Evolutionary conservation across 805 yeast species (phyloP), one percentile per base, ranked within the genome.

Genomic region (Candida maesae): DNA sequence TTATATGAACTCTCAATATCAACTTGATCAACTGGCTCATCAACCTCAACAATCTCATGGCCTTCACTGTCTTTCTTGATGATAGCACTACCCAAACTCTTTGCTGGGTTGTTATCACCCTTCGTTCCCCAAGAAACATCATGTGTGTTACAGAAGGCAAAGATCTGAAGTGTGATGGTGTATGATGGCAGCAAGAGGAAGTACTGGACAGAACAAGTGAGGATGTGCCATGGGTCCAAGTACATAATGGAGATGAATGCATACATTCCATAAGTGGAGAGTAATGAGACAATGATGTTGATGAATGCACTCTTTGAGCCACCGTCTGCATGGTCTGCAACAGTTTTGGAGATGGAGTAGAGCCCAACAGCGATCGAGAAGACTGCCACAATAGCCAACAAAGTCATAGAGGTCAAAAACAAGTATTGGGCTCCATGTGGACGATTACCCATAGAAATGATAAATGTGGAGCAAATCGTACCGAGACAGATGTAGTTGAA

Each of bases 111-210:
- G 55, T 84, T 86, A 46, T 87, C 96, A 51, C 99, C 99, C 61
- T 91, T 91, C 2, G 99, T 91, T 65, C 99, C 99, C 99, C 99
- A 91, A 0, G 96, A 85, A 37, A 93, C 96, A 70, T 91, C 99
- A 65, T 91, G 98, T 3, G 97, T 91, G 62, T 91, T 91, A 68
- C 99, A 91, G 65, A 91, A 89, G 1, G 99, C 97, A 67, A 89
- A 91, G 44, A 93, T 89, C 65, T 91, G 97, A 42, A 91, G 69
- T 2, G 96, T 82, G 66, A 96, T 87, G 4, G 95, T 84, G 61
- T 89, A 91, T 0, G 95, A 82, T 19, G 99, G 98, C 39, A 91
- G 71, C 72, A 93, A 74, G 50, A 90, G 61, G 65, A 91, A 85
- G 69, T 93, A 91, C 62, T 91, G 99, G 5, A 80, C 41, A 0